These are phyloP conservation scores for Talaromyces sp. DNA, from an alignment of 2,329 filamentous ascomycete species.

Conservation along the genomic window DNA sequence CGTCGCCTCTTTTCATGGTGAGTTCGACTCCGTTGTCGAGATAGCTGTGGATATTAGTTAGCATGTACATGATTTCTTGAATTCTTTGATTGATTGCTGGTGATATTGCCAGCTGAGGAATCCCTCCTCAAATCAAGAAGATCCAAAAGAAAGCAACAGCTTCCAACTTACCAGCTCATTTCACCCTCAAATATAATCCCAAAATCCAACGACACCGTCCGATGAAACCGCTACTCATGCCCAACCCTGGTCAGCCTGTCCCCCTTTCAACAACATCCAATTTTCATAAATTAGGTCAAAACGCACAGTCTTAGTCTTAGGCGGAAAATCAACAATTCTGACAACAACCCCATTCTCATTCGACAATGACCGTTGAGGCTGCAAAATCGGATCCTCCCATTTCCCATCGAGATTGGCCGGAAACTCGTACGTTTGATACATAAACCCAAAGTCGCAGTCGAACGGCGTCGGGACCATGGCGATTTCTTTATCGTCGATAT, in stretches of 20 bases:
- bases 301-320: constrained; percentile 22
- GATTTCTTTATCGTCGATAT: constrained; percentile 23
- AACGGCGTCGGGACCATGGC: constrained; percentile 17
- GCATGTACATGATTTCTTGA: too few relatives aligned
- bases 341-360: constrained; percentile 3
- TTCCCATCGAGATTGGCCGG: background rate
- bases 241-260: too few relatives aligned
- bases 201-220: constrained; percentile 27
- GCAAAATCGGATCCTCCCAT: constrained; percentile 7
- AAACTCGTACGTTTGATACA: constrained; percentile 8
- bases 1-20: constrained; percentile 23
- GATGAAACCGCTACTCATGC: constrained; percentile 19
- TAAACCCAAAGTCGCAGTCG: constrained; percentile 12
- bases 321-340: constrained; percentile 21
- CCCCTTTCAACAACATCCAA: constrained; percentile 10
- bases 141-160: background rate
- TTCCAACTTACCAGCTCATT: constrained; percentile 16
- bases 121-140: too few relatives aligned
- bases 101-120: background rate
- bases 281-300: constrained; percentile 7
- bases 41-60: constrained; percentile 15
- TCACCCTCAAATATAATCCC: constrained; percentile 27
- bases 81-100: too few relatives aligned
- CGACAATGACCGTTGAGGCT: background rate
- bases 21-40: constrained; percentile 27